A percentile compares a stretch with the other conserved stretches of the same genome.
phyloP scores from a whole-genome alignment of 2,329 filamentous ascomycete species.

The Trichoderma sp. region DNA sequence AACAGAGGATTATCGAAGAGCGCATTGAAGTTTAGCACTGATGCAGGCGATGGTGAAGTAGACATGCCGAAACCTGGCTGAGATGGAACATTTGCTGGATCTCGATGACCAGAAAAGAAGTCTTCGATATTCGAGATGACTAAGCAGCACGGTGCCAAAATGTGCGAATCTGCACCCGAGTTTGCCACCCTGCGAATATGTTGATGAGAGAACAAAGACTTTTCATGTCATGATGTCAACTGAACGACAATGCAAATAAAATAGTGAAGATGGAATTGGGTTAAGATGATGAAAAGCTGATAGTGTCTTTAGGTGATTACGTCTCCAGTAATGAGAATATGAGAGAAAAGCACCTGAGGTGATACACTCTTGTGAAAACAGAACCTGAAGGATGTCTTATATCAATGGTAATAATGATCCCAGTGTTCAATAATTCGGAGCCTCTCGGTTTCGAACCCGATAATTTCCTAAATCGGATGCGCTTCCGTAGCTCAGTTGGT shows the following conservation, averaged over 20 bases:
- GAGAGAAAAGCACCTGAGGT: background rate
- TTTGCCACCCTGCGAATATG: background rate
- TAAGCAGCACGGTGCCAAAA: background rate
- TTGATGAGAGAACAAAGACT: background rate
- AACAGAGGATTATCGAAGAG: slow-evolving; percentile 63
- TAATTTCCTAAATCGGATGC: background rate
- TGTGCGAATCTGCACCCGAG: background rate
- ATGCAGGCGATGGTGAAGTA: slow-evolving; percentile 30
- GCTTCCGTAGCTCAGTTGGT: slow-evolving; percentile 17
- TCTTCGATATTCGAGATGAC: background rate
- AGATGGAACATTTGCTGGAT: background rate
- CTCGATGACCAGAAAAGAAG: background rate
- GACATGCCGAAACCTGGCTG: slow-evolving; percentile 30
- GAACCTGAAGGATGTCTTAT: background rate
- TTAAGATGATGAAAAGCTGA: background rate
- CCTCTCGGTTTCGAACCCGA: background rate
- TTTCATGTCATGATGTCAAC: background rate
- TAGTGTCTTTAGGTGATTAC: background rate
- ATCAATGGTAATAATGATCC: background rate
- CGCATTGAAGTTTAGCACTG: slow-evolving; percentile 50
- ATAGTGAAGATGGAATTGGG: background rate
- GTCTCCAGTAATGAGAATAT: background rate
- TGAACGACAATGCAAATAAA: background rate
- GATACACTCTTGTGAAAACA: background rate
- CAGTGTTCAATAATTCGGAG: background rate